Evolutionary conservation across 208 protist species (phyloP).

Genomic region (Leishmania tropica): DNA sequence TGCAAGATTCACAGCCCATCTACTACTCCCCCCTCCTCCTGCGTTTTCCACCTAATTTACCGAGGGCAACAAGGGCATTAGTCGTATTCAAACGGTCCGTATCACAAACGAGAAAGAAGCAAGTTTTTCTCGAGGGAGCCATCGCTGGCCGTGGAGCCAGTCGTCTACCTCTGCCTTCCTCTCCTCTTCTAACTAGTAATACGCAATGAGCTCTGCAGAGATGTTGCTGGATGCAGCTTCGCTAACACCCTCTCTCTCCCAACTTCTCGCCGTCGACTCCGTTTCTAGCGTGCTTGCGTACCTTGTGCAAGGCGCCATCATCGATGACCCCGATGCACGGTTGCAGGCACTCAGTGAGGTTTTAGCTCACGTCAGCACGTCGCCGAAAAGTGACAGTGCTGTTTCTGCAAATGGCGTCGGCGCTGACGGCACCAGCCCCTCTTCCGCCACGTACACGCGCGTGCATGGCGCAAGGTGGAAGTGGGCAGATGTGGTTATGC

Average conservation of each 20-base stretch:
- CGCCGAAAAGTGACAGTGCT: not conserved
- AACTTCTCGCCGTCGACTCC: slow-evolving; percentile 19
- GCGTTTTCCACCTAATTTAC: not conserved
- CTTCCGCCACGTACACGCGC: not conserved
- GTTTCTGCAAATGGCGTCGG: not conserved
- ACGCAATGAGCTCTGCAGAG: not conserved
- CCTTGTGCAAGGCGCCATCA: slow-evolving; percentile 15
- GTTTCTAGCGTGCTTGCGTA: slow-evolving; percentile 16
- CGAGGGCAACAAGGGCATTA: not conserved
- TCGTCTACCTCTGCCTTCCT: not conserved
- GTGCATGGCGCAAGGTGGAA: slow-evolving; percentile 18
- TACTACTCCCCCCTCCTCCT: not conserved
- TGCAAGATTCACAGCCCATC: not conserved
- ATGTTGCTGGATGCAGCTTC: not conserved
- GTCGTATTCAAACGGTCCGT: not conserved
- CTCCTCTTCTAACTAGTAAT: not conserved
- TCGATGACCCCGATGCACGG: slow-evolving; percentile 27
- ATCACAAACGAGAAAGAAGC: not conserved
- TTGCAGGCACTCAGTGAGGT: slow-evolving; percentile 20
- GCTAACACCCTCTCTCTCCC: slow-evolving; percentile 8
- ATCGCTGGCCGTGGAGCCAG: not conserved
- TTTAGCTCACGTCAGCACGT: slow-evolving; percentile 7
- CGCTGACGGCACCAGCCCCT: not conserved
- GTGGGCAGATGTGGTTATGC: slow-evolving; percentile 53
- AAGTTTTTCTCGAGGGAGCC: not conserved